Conservation (phyloP, 192 early-diverging fungal species). For the Neocallimastix lanati region DNA sequence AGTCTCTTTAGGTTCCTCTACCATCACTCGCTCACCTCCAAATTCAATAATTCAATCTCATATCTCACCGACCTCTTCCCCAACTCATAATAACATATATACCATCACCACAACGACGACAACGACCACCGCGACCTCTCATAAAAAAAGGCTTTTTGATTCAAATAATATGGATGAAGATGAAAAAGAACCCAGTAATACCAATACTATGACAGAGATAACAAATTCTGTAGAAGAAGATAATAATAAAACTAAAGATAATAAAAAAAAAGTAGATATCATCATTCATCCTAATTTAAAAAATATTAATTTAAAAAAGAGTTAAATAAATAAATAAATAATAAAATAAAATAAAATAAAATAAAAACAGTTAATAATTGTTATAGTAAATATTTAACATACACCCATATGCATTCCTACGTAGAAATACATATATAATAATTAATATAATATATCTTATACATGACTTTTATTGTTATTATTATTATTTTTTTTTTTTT, state of each 20-base stretch:
- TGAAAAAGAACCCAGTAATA: background rate
- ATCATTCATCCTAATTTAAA: background rate
- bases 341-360: too few relatives aligned
- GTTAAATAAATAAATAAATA: too few relatives aligned
- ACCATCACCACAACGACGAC: background rate
- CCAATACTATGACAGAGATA: too few relatives aligned
- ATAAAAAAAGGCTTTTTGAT: background rate
- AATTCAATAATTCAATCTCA: too few relatives aligned
- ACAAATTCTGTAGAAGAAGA: background rate
- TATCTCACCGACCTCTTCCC: too few relatives aligned
- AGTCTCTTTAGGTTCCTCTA: background rate
- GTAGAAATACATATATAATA: too few relatives aligned
- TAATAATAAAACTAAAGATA: background rate
- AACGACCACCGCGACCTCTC: background rate
- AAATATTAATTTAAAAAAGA: background rate
- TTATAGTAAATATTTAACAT: too few relatives aligned
- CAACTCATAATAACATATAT: background rate
- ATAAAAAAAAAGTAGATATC: background rate
- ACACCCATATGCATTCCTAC: too few relatives aligned
- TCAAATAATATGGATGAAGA: background rate
- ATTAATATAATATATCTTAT: too few relatives aligned
- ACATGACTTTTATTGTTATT: too few relatives aligned
- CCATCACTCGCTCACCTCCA: background rate
- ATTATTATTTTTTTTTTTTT: too few relatives aligned
- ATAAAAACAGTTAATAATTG: too few relatives aligned